A percentile compares a stretch with the other conserved stretches of the same genome.
phyloP scores from a whole-genome alignment of 805 yeast genomes.

The Lipomyces sp. region DNA sequence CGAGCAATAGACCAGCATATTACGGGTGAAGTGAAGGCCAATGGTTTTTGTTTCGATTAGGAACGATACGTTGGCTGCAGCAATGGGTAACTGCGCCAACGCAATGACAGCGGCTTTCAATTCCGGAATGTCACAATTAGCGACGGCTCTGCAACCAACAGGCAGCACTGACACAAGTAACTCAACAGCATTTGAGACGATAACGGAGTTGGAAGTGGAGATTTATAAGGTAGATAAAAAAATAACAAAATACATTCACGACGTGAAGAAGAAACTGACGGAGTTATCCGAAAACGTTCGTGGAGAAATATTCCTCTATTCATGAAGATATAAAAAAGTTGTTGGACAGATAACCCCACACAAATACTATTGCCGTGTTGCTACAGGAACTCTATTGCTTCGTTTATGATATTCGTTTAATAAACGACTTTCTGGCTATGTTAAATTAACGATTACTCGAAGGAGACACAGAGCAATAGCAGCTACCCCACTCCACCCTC shows the following conservation, averaged over 20 bases:
- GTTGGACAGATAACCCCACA: neutral
- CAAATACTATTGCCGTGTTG: no score
- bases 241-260: neutral
- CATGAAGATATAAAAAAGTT: neutral
- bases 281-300: neutral
- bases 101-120: conserved; percentile 1
- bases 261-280: neutral
- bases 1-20: no score
- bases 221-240: neutral
- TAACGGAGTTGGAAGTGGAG: neutral
- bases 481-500: neutral
- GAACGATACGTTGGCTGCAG: neutral
- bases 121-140: neutral
- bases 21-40: no score
- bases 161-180: neutral
- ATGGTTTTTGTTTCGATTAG: neutral
- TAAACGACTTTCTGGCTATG: neutral
- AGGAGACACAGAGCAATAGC: no score
- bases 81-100: neutral
- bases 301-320: neutral
- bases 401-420: neutral
- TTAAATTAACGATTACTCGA: no score
- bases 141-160: neutral
- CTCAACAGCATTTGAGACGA: neutral
- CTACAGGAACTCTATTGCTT: neutral